Base-by-base conservation (phyloP, 2,329 filamentous ascomycete species). In the Trichoderma endophyticum region DNA sequence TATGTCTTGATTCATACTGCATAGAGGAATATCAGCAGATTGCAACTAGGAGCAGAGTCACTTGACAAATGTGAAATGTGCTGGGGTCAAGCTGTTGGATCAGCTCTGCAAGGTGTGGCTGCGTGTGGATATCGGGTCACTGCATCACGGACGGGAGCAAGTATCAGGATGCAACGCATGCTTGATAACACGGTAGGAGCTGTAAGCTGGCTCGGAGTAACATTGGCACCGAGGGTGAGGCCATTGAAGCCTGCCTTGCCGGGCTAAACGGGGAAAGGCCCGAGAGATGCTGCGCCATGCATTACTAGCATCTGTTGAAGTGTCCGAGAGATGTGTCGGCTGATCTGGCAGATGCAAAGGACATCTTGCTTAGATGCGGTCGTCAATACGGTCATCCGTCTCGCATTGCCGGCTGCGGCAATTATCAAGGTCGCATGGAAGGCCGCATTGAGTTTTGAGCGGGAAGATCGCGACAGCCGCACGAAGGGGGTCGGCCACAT, bases 1-100 rank as follows among this genome's bases (percentile, higher is more conserved):
- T 8, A 26, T 43, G 51, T 32, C 28, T 36, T 54, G 21, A 18
- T 36, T 28, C 28, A 36, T 28, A n/a, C 21, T 36, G 12, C 12
- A 54, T 62, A 62, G 39, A 28, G 21, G 14, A 48, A 72, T 26
- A 54, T 54, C 39, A 54, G 39, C 28, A 54, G 15, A 36, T 18
- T 62, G 26, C 57, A 36, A 36, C 57, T 48, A 12, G 21, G 28
- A 30, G 21, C 15, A 30, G 3, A 78, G 76, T 79, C 78, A 79
- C 77, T 79, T 79, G 77, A 79, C 77, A 75, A 71, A 67, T 74
- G 74, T 72, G 62, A 72, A 67, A 79, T 79, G 77, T 78, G 74
- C 76, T 74, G 73, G 73, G 77, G 74, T 54, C 61, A 64, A 26
- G 62, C 69, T 63, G 72, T 73, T 76, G 73, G 73, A 71, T 72